phyloP scores from a whole-genome alignment of 371 early-diverging fungal species.

The Rhizomucor pusillus region DNA sequence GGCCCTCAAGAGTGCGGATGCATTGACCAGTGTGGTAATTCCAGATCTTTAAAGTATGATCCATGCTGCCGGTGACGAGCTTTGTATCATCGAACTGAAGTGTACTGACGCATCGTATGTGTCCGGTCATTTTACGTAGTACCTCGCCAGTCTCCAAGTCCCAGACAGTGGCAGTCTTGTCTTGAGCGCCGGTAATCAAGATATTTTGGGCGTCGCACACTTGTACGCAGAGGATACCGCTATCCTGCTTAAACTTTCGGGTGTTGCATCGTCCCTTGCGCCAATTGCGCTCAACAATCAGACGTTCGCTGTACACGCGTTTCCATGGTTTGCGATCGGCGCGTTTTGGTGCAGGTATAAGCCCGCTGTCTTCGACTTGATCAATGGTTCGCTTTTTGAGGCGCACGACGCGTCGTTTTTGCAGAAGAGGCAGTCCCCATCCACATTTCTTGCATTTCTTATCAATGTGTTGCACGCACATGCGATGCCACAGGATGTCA shows the following conservation, averaged over 20 bases:
- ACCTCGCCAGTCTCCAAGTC: constrained; percentile 72
- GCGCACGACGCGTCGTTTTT: constrained; percentile 31
- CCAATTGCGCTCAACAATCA: constrained; percentile 84
- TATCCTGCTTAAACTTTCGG: constrained; percentile 48
- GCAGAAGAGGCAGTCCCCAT: constrained; percentile 87
- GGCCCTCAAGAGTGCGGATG: constrained; percentile 79
- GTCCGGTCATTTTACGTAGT: constrained; percentile 76
- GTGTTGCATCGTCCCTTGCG: constrained; percentile 60
- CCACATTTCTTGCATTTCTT: constrained; percentile 94
- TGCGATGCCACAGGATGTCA: constrained; percentile 89
- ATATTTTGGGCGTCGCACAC: constrained; percentile 71
- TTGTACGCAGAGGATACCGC: constrained; percentile 79
- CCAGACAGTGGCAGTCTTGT: constrained; percentile 83
- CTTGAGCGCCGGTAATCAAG: constrained; percentile 82
- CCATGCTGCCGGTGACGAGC: constrained; percentile 87
- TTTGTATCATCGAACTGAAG: constrained; percentile 85
- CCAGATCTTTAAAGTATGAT: constrained; percentile 96
- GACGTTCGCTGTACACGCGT: constrained; percentile 78
- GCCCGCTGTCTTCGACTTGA: constrained; percentile 1
- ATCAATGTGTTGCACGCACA: constrained; percentile 97
- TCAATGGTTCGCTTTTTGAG: constrained; percentile 13
- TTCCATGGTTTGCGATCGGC: constrained; percentile 65
- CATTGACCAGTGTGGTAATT: constrained; percentile 89
- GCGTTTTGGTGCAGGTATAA: not conserved
- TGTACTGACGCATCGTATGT: constrained; percentile 81